phyloP scores from a whole-genome alignment of 257 asterid genomes.

The Fraxinus anomala region DNA sequence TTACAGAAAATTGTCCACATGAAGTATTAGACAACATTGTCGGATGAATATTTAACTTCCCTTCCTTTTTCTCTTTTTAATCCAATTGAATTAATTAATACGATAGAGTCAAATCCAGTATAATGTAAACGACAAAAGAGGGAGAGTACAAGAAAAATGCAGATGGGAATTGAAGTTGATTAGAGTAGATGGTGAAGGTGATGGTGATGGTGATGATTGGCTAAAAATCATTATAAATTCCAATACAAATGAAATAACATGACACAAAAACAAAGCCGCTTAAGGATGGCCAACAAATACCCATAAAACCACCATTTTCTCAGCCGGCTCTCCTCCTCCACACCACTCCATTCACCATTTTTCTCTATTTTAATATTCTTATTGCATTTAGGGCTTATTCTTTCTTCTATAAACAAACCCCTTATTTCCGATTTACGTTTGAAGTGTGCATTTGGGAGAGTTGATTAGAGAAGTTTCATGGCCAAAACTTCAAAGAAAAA shows the following conservation, averaged over 20 bases:
- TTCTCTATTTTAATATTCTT: background rate
- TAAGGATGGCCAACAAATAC: conserved; percentile 41
- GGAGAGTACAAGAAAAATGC: conserved; percentile 35
- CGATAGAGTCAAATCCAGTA: conserved; percentile 1
- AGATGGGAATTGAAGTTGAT: conserved; percentile 42
- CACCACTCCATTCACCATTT: conserved; percentile 7
- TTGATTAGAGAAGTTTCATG: conserved; percentile 36
- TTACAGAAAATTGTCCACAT: too few relatives aligned
- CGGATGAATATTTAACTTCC: too few relatives aligned
- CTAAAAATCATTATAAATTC: conserved; percentile 23
- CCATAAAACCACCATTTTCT: conserved; percentile 10
- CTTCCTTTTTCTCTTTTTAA: too few relatives aligned
- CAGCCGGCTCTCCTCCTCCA: conserved; percentile 36
- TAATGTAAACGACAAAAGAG: conserved; percentile 1
- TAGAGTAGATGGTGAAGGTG: conserved; percentile 6
- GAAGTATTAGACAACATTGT: too few relatives aligned
- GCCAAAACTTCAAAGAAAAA: conserved; percentile 61
- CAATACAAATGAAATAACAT: conserved; percentile 33
- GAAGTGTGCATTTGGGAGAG: background rate
- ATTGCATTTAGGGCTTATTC: conserved; percentile 12
- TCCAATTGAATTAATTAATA: too few relatives aligned
- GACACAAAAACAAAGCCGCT: conserved; percentile 41
- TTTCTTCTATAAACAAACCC: conserved; percentile 21
- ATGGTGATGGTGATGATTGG: conserved; percentile 26
- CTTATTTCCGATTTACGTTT: background rate